A percentile compares a stretch with the other conserved stretches of the same genome.
Conservation (phyloP, 371 early-diverging fungal species). For the Furculomyces boomerangus region DNA sequence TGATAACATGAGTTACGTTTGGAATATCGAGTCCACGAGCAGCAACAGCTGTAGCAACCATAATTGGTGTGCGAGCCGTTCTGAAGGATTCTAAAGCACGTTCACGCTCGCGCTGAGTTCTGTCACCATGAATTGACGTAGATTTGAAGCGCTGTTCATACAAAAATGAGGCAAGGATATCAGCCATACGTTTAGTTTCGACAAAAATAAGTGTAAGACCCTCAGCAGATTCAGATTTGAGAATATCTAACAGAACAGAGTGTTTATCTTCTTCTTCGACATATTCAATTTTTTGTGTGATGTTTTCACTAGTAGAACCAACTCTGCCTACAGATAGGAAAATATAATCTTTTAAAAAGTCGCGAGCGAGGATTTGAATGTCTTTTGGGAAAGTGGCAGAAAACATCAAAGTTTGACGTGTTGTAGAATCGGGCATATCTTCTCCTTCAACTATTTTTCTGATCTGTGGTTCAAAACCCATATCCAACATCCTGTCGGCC, state of each 20-base stretch:
- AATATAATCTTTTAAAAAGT: conserved; percentile 84
- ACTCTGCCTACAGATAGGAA: conserved; percentile 87
- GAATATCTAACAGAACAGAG: conserved; percentile 68
- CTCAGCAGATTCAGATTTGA: conserved; percentile 38
- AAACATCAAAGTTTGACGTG: conserved; percentile 92
- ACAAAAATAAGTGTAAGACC: conserved; percentile 93
- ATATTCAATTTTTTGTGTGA: conserved; percentile 74
- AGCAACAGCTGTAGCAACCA: conserved; percentile 99
- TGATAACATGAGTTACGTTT: conserved; percentile 79
- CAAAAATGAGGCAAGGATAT: conserved; percentile 69
- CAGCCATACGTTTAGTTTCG: conserved; percentile 97
- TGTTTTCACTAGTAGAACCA: conserved; percentile 91
- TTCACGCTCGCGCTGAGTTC: conserved; percentile 93
- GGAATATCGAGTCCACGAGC: conserved; percentile 95
- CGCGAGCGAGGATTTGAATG: conserved; percentile 84
- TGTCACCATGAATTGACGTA: conserved; percentile 93
- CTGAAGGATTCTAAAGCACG: conserved; percentile 81
- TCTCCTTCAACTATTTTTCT: conserved; percentile 88
- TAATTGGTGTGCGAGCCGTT: conserved; percentile 71
- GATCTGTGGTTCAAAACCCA: conserved; percentile 99
- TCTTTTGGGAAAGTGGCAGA: conserved; percentile 95
- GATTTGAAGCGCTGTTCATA: conserved; percentile 64
- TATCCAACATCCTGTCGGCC: conserved; percentile 98
- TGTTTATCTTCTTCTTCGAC: conserved; percentile 79
- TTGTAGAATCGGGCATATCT: conserved; percentile 74